Conservation (phyloP, 441 rosid genomes). For the Capsella rubella region DNA sequence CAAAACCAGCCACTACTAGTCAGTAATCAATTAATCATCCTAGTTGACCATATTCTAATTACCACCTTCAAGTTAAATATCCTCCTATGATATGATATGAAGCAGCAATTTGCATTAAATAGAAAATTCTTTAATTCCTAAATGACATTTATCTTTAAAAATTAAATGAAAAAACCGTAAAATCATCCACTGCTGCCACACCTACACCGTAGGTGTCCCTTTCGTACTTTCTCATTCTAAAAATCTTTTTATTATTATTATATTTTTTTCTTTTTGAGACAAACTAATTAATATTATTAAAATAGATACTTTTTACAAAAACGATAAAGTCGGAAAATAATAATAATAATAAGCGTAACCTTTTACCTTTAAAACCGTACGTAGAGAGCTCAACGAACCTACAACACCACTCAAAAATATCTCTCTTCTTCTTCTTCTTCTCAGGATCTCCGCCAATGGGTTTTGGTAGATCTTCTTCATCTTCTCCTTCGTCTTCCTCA, state of each 20-base stretch:
- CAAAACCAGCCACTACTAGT: constrained; percentile 2
- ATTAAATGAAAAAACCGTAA: neutral
- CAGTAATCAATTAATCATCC: neutral
- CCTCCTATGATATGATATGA: neutral
- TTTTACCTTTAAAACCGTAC: constrained; percentile 34
- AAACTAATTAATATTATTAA: neutral
- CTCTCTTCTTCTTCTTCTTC: neutral
- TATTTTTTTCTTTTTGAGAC: no score
- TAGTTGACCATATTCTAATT: constrained; percentile 20
- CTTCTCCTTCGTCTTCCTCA: constrained; percentile 33
- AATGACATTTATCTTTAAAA: neutral
- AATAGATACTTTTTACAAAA: constrained; percentile 21
- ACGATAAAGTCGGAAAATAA: neutral
- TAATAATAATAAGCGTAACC: constrained; percentile 7
- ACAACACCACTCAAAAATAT: constrained; percentile 2
- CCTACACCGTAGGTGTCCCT: constrained; percentile 40
- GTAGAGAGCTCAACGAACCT: constrained; percentile 34
- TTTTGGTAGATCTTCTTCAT: constrained; percentile 31
- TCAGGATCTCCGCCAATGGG: constrained; percentile 44
- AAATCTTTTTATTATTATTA: neutral
- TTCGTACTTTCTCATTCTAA: constrained; percentile 29
- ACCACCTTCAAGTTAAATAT: neutral
- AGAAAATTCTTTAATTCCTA: neutral
- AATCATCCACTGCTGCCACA: constrained; percentile 16
- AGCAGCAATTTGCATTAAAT: neutral